These are phyloP conservation scores for Pseudocercospora vitis DNA, from an alignment of 2,329 filamentous ascomycete genomes.

Conservation along the genomic window DNA sequence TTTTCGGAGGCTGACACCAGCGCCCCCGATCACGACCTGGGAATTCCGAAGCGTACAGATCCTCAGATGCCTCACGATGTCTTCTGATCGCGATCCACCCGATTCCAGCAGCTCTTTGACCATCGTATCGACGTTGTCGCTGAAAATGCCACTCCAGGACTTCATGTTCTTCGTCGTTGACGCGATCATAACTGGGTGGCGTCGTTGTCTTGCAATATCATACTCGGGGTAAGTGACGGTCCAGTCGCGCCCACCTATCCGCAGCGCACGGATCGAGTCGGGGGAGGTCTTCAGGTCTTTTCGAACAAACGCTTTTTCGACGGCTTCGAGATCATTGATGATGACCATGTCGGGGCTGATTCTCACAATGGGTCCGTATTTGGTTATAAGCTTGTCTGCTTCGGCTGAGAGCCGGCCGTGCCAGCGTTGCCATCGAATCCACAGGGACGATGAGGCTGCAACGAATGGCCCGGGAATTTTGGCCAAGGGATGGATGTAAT, in stretches of 20 bases:
- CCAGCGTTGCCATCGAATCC: slow-evolving; percentile 1
- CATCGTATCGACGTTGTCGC: neutral
- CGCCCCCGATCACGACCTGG: neutral
- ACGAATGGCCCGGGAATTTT: neutral
- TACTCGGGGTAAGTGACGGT: slow-evolving; percentile 7
- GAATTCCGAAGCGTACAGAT: neutral
- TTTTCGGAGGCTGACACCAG: neutral
- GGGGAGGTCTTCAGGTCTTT: slow-evolving; percentile 12
- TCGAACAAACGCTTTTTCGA: neutral
- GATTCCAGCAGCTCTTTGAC: neutral
- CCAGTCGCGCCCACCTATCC: slow-evolving; percentile 11
- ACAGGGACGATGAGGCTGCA: neutral
- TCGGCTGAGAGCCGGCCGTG: neutral
- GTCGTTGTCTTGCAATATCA: neutral
- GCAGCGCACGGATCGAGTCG: slow-evolving; percentile 6
- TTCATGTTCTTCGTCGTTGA: neutral
- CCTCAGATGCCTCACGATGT: neutral
- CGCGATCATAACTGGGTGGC: neutral
- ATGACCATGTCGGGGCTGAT: neutral
- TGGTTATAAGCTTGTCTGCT: neutral
- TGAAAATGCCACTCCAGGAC: neutral
- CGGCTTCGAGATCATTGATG: neutral
- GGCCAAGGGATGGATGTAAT: no score
- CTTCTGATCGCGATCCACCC: neutral
- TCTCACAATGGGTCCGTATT: neutral